Evolutionary conservation across 1,284 basidiomycete genomes (phyloP).

Genomic region (Moesziomyces aphidis): DNA sequence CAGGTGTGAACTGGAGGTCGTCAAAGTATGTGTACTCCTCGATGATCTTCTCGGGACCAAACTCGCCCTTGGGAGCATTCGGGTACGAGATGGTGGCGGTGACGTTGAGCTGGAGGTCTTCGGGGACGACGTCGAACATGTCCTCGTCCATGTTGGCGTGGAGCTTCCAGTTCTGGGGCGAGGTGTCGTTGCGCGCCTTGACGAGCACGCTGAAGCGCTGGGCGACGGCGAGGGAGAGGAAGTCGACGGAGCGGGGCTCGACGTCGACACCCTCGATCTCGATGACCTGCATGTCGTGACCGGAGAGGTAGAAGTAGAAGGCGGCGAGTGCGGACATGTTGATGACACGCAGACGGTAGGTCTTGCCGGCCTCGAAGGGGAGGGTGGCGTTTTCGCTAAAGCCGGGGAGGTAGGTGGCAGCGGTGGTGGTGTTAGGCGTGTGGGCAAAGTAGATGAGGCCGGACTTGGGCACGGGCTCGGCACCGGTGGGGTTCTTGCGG

Average conservation of each 20-base stretch:
- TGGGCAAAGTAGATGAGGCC: constrained; percentile 83
- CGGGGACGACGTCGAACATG: constrained; percentile 69
- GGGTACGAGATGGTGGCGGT: constrained; percentile 57
- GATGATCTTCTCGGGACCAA: constrained; percentile 38
- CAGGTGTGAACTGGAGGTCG: constrained; percentile 69
- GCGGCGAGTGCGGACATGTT: constrained; percentile 69
- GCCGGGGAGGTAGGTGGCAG: constrained; percentile 53
- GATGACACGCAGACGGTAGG: constrained; percentile 74
- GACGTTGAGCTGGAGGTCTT: constrained; percentile 60
- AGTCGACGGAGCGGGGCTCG: constrained; percentile 30
- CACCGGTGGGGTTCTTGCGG: constrained; percentile 69
- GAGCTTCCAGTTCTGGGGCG: constrained; percentile 81
- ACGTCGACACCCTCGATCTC: constrained; percentile 60
- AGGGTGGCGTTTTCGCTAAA: constrained; percentile 85
- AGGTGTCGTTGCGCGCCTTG: constrained; percentile 80
- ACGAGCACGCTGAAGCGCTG: constrained; percentile 60
- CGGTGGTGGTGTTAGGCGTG: constrained; percentile 71
- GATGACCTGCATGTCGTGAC: constrained; percentile 52
- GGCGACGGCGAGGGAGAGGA: constrained; percentile 45
- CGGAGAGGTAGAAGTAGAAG: constrained; percentile 52
- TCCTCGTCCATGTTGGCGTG: constrained; percentile 85
- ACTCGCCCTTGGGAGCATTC: constrained; percentile 24
- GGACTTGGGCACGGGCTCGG: constrained; percentile 71
- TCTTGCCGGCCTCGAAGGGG: constrained; percentile 69
- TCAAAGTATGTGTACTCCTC: constrained; percentile 67